These are phyloP conservation scores for Hysterangium stoloniferum DNA, from an alignment of 768 basidiomycete genomes.

Conservation along the genomic window DNA sequence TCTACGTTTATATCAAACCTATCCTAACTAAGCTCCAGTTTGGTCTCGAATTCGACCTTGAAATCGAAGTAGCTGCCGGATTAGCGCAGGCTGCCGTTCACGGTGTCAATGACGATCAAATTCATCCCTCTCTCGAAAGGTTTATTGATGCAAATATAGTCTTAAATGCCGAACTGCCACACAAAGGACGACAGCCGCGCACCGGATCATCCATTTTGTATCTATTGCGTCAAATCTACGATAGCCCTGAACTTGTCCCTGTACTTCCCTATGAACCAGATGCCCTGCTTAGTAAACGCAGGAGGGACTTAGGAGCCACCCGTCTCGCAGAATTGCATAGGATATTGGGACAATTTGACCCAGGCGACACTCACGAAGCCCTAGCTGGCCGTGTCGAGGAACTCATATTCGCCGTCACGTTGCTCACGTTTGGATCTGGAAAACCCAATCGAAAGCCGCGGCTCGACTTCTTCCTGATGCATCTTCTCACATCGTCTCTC, in stretches of 20 bases:
- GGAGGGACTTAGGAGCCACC: slow-evolving; percentile 26
- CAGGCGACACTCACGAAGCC: slow-evolving; percentile 19
- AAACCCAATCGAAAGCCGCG: slow-evolving; percentile 40
- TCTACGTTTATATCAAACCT: not conserved
- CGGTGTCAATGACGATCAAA: slow-evolving; percentile 6
- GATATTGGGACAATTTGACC: slow-evolving; percentile 35
- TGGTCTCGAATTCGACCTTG: slow-evolving; percentile 4
- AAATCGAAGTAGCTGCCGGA: slow-evolving; percentile 23
- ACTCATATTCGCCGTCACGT: slow-evolving; percentile 38
- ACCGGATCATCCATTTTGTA: slow-evolving; percentile 37
- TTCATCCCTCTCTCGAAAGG: slow-evolving; percentile 26
- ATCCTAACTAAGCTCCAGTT: not conserved
- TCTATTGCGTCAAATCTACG: slow-evolving; percentile 43
- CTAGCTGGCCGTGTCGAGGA: slow-evolving; percentile 41
- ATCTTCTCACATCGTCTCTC: slow-evolving; percentile 43
- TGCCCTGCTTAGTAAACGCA: slow-evolving; percentile 30
- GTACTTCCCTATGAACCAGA: slow-evolving; percentile 45
- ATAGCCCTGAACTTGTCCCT: slow-evolving; percentile 40
- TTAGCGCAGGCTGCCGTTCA: slow-evolving; percentile 46
- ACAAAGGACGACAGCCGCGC: slow-evolving; percentile 16
- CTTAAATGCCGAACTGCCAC: not conserved
- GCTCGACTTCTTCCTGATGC: slow-evolving; percentile 54
- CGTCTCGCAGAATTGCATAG: slow-evolving; percentile 38
- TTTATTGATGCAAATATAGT: slow-evolving; percentile 13
- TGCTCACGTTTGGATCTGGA: slow-evolving; percentile 41